A percentile compares a stretch with the other conserved stretches of the same genome.
These are phyloP conservation scores for Collybia mongolica DNA, from an alignment of 768 basidiomycete species.

Conservation along the genomic window DNA sequence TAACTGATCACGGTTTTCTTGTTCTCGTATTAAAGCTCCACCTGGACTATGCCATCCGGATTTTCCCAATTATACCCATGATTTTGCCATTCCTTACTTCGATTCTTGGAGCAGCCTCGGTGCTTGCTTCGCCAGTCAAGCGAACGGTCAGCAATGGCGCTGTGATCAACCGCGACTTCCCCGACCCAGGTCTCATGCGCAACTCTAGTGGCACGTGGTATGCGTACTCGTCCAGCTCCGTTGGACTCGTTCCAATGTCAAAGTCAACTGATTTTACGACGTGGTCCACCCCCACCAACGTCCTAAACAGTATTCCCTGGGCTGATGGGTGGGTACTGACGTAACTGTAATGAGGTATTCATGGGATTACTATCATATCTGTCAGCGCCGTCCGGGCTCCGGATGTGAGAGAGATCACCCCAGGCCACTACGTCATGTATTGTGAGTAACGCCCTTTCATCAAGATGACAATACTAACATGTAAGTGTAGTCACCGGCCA, in stretches of 20 bases:
- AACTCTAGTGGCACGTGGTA: constrained; percentile 1
- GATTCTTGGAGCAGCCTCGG: not conserved
- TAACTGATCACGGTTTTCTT: too few species aligned
- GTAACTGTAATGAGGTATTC: not conserved
- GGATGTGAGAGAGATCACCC: not conserved
- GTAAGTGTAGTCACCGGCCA: not conserved
- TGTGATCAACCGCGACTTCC: constrained; percentile 4
- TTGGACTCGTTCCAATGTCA: constrained; percentile 2
- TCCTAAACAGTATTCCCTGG: constrained; percentile 2
- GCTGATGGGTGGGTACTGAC: not conserved
- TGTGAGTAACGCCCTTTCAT: not conserved
- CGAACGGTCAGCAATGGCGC: constrained; percentile 6
- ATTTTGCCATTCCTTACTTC: not conserved
- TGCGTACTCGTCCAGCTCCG: constrained; percentile 1
- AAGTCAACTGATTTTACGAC: not conserved
- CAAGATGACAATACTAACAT: too few species aligned
- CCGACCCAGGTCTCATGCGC: constrained; percentile 1
- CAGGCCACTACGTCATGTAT: constrained; percentile 2
- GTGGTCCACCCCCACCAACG: not conserved
- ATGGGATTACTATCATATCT: too few species aligned
- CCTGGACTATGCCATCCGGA: not conserved
- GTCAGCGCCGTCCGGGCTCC: constrained; percentile 2
- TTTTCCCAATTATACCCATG: not conserved
- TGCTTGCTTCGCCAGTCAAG: not conserved
- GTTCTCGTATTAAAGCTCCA: too few species aligned